phyloP scores from a whole-genome alignment of 495 filamentous ascomycete species.

The Aspergillus nanangensis region DNA sequence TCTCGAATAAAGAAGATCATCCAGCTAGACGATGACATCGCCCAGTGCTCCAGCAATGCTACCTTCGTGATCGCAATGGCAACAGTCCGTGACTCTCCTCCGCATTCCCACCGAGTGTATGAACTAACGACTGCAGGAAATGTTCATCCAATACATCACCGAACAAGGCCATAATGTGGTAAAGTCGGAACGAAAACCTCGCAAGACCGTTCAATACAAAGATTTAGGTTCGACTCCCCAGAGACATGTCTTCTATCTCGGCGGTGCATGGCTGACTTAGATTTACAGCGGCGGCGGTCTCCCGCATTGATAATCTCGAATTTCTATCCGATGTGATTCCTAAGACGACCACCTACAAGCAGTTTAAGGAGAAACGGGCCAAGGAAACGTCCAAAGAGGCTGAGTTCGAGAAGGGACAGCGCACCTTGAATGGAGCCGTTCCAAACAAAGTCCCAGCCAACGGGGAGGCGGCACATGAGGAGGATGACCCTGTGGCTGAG shows the following conservation, averaged over 20 bases:
- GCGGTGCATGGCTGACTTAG: not conserved
- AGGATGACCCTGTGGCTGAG: conserved; percentile 7
- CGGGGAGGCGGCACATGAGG: conserved; percentile 17
- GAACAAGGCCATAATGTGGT: conserved; percentile 83
- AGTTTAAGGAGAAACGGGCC: conserved; percentile 64
- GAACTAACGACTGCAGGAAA: conserved; percentile 53
- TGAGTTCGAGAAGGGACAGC: conserved; percentile 48
- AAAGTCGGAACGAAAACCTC: conserved; percentile 83
- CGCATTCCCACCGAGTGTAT: not conserved
- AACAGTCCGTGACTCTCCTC: conserved; percentile 50
- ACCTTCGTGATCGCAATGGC: conserved; percentile 93
- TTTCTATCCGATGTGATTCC: conserved; percentile 92
- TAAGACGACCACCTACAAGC: conserved; percentile 73
- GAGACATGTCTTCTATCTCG: not conserved
- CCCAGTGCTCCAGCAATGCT: conserved; percentile 81
- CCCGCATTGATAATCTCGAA: conserved; percentile 87
- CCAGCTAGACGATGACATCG: conserved; percentile 77
- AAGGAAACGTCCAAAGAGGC: conserved; percentile 42
- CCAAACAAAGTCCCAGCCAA: conserved; percentile 23
- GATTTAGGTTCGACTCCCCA: conserved; percentile 61
- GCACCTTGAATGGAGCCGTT: conserved; percentile 41
- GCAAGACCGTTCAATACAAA: conserved; percentile 93
- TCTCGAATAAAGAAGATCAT: conserved; percentile 94
- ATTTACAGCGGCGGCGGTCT: conserved; percentile 83
- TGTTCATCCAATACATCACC: conserved; percentile 92